phyloP scores from a whole-genome alignment of 2,329 filamentous ascomycete species.

The Aspergillus amoenus region DNA sequence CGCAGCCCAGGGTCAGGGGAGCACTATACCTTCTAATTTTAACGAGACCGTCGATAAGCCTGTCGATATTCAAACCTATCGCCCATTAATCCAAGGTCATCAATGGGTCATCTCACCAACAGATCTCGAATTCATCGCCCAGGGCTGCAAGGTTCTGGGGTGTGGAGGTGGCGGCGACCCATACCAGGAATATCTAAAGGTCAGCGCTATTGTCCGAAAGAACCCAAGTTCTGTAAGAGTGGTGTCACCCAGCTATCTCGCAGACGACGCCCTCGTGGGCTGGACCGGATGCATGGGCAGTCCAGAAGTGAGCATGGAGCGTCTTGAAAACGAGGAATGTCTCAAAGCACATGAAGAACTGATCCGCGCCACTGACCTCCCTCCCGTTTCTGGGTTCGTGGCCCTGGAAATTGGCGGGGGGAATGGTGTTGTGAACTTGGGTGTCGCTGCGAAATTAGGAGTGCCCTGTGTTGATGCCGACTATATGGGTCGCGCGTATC shows the following conservation, averaged over 20 bases:
- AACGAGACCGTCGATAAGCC: not conserved
- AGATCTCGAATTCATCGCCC: slow-evolving; percentile 40
- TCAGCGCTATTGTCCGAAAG: not conserved
- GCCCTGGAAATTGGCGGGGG: slow-evolving; percentile 66
- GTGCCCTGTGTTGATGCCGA: slow-evolving; percentile 47
- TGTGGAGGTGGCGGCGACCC: slow-evolving; percentile 39
- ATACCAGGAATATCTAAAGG: slow-evolving; percentile 12
- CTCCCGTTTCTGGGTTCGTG: slow-evolving; percentile 33
- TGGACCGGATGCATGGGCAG: slow-evolving; percentile 60
- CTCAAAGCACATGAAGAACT: slow-evolving; percentile 48
- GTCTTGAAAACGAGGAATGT: slow-evolving; percentile 57
- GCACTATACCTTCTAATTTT: too few relatives aligned
- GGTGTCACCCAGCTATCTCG: slow-evolving; percentile 34
- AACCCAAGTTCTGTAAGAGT: not conserved
- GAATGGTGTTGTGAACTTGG: slow-evolving; percentile 49
- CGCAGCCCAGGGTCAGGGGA: too few relatives aligned
- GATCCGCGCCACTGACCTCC: slow-evolving; percentile 34
- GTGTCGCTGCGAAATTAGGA: slow-evolving; percentile 34
- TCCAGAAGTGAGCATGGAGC: slow-evolving; percentile 62
- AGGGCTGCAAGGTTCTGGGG: slow-evolving; percentile 39
- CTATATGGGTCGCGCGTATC: slow-evolving; percentile 49
- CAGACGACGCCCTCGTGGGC: slow-evolving; percentile 50
- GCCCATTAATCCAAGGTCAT: slow-evolving; percentile 17
- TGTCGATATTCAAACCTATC: slow-evolving; percentile 22
- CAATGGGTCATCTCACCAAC: slow-evolving; percentile 41